Base-by-base conservation (phyloP, 2,329 filamentous ascomycete genomes). In the Colletotrichum tamarilloi region DNA sequence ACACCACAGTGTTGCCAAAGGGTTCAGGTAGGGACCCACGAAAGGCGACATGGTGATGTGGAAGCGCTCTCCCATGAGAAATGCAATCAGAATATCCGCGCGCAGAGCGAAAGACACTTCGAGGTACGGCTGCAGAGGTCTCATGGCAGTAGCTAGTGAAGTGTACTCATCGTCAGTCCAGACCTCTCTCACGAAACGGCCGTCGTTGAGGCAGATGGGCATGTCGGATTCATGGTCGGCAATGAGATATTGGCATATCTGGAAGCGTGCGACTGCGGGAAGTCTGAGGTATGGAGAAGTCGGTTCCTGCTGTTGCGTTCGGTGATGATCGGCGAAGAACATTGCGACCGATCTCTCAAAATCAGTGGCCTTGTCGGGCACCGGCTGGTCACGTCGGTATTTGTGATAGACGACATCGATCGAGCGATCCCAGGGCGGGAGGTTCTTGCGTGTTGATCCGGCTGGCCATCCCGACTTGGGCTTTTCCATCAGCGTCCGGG, bases 31-130 rank as follows among this genome's bases (percentile, higher is more conserved):
- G 0, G 75, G 74, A 1, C 78, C 79, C 4, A 83, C 80, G 57
- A 81, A 84, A 0, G 84, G 84, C 0, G 83, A 83, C 22, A 82
- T 80, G 1, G 82, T 79, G 26, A 82, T 77, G 67, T 87, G 85
- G 28, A 87, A 84, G 11, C 75, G 77, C 22, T 80, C 77, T 3
- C 76, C 76, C 26, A 80, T 77, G 7, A 86, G 79, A 2, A 86
- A 75, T 0, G 81, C 67, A 2, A 82, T 73, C 35, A 86, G 76
- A 1, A 85, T 28, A 49, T 85, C 83, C 5, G 82, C 79, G 7
- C 81, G 80, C 68, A 86, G 79, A 5, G 73, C 78, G 26, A 81
- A 82, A 12, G 79, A 83, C 7, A 81, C 80, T n/a, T 70, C 63
- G 0, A 82, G 64, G 49, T 80, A 84, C 0, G 73, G 32, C 0